Evolutionary conservation across 192 early-diverging fungal genomes (phyloP), one percentile per base, ranked within the genome.

Genomic region (Coemansia umbellata): DNA sequence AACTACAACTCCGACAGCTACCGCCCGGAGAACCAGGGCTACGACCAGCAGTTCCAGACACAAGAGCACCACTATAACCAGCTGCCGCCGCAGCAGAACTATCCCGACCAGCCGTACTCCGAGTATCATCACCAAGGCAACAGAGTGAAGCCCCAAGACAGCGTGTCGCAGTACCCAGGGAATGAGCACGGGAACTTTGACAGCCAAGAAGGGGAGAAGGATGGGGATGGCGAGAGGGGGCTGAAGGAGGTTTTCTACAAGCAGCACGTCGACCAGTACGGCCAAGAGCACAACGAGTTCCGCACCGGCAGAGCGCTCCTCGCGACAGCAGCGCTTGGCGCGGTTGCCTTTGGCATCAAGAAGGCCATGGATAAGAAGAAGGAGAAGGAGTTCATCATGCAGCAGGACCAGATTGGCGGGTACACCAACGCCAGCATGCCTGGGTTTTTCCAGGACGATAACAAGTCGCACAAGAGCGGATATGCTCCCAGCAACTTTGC

Each of bases 211-310:
- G 44, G 55, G 31, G 40, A 35, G 9, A 55, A 55, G 11, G 54
- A 50, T 21, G 64, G 63, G 47, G 50, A 50, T 10, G 56, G 55
- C 28, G 71, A 74, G 51, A 65, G 71, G 33, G 71, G 71, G 1
- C 23, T 74, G 36, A 62, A 63, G 55, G 47, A 65, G 33, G 19
- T 58, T 13, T 74, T 74, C 23, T 58, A 43, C 45, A 74, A 61
- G 32, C 58, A 43, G 18, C 31, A 8, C 15, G 32, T 66, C 13
- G 63, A 66, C 54, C 42, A 51, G 47, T 65, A 73, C 36, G 63
- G 63, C 33, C 42, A 37, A 23, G 43, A 56, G 31, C 32, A 44
- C 37, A 21, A 35, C 10, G 27, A 57, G 31, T 13, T 61, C 17
- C 55, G 55, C 56, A 51, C 36, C 22, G 47, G 26, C 5, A 41